Percentiles rank a stretch among this genome's conserved stretches.
These are phyloP conservation scores for Alternaria triticimaculans DNA, from an alignment of 2,329 filamentous ascomycete species.

Conservation along the genomic window DNA sequence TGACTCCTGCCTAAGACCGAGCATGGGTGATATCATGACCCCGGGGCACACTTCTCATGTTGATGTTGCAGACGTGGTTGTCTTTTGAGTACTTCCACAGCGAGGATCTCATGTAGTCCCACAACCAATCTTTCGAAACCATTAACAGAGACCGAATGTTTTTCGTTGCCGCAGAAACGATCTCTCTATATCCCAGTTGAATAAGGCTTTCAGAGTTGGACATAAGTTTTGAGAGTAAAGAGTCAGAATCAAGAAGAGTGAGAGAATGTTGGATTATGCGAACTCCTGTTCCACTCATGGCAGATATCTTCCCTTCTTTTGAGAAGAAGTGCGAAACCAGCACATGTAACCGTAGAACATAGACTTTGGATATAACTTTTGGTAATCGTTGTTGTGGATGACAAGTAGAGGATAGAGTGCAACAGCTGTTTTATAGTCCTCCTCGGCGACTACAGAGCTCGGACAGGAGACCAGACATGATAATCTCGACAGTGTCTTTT, in stretches of 20 bases:
- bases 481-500: accelerated
- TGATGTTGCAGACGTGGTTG: not conserved
- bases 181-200: not conserved
- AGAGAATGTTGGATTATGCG: not conserved
- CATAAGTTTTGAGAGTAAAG: too few relatives aligned
- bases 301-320: accelerated
- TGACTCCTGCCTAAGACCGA: not conserved
- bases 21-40: not conserved
- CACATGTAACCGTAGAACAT: too few relatives aligned
- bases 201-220: too few relatives aligned
- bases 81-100: not conserved
- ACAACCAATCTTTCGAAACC: not conserved
- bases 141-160: accelerated
- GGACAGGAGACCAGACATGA: not conserved
- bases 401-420: accelerated
- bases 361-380: not conserved
- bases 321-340: not conserved
- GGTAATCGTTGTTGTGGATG: accelerated
- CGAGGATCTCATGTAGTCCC: not conserved
- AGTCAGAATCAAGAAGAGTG: not conserved
- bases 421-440: not conserved
- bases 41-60: not conserved
- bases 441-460: not conserved
- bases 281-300: not conserved
- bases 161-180: not conserved